Percentiles rank a stretch among this genome's conserved stretches.
phyloP scores from a whole-genome alignment of 305 asterid genomes.

The Fraxinus albicans region DNA sequence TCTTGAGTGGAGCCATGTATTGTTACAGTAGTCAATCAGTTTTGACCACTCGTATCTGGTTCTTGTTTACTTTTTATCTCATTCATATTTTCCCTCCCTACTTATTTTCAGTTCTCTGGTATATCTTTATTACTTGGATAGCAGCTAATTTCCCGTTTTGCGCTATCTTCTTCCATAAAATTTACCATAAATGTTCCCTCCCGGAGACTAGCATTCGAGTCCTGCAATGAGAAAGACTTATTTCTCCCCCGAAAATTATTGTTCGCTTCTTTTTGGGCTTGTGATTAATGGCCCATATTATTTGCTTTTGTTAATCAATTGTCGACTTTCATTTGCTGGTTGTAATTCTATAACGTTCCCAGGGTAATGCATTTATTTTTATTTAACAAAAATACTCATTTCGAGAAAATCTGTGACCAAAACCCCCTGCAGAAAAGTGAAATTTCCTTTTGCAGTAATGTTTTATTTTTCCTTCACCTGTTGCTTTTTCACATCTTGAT shows the following conservation, averaged over 20 bases:
- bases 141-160: background rate
- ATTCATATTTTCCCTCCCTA: background rate
- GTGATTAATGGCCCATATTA: background rate
- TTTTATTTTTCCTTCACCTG: background rate
- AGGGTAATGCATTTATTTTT: background rate
- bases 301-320: background rate
- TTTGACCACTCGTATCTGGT: background rate
- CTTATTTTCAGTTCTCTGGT: background rate
- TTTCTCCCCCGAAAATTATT: background rate
- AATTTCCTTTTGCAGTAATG: background rate
- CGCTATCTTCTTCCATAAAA: background rate
- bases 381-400: background rate
- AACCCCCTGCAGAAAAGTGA: background rate
- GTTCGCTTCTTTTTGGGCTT: background rate
- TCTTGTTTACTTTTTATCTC: background rate
- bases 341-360: background rate
- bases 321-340: background rate
- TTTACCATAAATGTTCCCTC: background rate
- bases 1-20: background rate
- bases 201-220: background rate
- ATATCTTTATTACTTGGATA: background rate
- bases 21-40: background rate
- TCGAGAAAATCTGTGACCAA: background rate
- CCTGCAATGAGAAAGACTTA: background rate
- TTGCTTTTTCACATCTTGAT: background rate